These are phyloP conservation scores for Aspergillus sergii DNA, from an alignment of 2,329 filamentous ascomycete genomes.

Conservation along the genomic window DNA sequence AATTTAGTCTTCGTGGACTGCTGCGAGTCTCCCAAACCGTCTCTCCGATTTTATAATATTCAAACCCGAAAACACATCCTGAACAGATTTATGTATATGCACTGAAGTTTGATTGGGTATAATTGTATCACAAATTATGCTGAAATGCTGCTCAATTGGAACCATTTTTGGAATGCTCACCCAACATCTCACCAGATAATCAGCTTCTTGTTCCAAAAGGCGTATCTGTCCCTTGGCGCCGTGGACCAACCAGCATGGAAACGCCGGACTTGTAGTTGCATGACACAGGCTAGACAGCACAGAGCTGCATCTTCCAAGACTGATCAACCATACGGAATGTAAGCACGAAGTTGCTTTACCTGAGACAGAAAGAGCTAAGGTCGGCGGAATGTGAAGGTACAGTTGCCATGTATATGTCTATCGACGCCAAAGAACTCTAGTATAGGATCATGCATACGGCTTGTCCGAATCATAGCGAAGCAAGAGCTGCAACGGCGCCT, in stretches of 20 bases:
- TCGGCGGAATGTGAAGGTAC: neutral
- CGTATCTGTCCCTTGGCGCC: neutral
- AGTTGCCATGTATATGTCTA: neutral
- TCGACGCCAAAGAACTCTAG: neutral
- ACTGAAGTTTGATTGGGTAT: slow-evolving; percentile 20
- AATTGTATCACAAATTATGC: slow-evolving; percentile 7
- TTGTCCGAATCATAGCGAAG: slow-evolving; percentile 35
- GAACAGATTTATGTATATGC: neutral
- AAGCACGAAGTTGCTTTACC: neutral
- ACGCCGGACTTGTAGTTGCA: neutral
- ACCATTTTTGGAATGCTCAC: neutral
- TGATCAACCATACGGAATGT: neutral
- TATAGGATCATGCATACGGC: neutral
- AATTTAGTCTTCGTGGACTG: neutral
- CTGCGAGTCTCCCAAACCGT: neutral
- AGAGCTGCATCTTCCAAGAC: neutral
- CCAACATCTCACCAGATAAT: neutral
- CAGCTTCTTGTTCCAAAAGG: neutral
- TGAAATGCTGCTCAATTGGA: slow-evolving; percentile 1
- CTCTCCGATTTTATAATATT: neutral
- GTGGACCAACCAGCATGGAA: neutral
- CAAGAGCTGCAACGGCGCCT: slow-evolving; percentile 62
- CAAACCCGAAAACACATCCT: neutral
- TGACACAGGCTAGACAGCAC: neutral
- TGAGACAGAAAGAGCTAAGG: neutral